Percentiles rank a stretch among this genome's conserved stretches.
Conservation (phyloP, 768 basidiomycete genomes). For the Boletus rufocinnamomeus region DNA sequence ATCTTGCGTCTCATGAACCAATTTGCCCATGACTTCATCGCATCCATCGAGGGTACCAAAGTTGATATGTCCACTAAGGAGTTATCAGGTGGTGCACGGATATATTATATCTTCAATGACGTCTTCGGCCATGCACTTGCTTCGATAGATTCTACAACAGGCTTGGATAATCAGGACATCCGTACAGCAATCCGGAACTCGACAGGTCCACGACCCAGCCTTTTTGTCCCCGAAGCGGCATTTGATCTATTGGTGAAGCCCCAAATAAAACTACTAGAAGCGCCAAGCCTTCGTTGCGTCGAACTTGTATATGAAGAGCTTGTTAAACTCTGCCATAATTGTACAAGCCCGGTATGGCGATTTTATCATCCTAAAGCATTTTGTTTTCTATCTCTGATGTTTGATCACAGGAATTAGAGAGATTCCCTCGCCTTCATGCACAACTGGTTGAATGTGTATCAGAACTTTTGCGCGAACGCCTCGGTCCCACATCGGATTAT, state of each 20-base stretch:
- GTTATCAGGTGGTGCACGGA: slow-evolving; percentile 94
- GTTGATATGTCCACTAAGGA: slow-evolving; percentile 98
- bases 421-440: slow-evolving; percentile 91
- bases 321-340: slow-evolving; percentile 99
- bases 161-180: slow-evolving; percentile 92
- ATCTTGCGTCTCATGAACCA: slow-evolving; percentile 97
- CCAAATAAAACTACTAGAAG: slow-evolving; percentile 94
- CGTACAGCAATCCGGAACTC: slow-evolving; percentile 98
- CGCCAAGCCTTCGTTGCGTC: slow-evolving; percentile 93
- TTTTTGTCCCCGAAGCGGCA: slow-evolving; percentile 96
- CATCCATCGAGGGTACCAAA: slow-evolving; percentile 96
- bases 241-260: slow-evolving; percentile 98
- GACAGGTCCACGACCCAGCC: slow-evolving; percentile 91
- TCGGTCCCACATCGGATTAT: slow-evolving; percentile 97
- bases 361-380: background rate
- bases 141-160: slow-evolving; percentile 86
- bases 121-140: slow-evolving; percentile 92
- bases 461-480: slow-evolving; percentile 89
- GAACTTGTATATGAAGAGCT: slow-evolving; percentile 98
- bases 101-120: slow-evolving; percentile 99
- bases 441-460: slow-evolving; percentile 97
- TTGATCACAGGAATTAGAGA: slow-evolving; percentile 76
- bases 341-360: slow-evolving; percentile 78
- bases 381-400: slow-evolving; percentile 16
- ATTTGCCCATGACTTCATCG: slow-evolving; percentile 95